Evolutionary conservation across 345 rosid genomes (phyloP), one percentile per base, ranked within the genome.

Genomic region (Populus ilicifolia): DNA sequence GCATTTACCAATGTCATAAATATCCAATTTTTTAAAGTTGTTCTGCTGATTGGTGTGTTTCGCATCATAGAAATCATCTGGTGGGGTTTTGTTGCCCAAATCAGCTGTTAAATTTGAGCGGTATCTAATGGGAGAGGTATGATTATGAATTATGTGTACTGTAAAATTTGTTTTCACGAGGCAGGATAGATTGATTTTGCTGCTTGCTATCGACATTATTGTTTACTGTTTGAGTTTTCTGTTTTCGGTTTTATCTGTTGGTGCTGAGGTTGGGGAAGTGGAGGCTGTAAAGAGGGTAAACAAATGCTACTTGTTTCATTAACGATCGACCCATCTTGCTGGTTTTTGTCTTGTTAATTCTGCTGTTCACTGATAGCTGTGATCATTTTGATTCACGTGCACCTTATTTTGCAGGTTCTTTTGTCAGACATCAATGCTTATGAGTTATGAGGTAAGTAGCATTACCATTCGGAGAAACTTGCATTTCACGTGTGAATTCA

Each of bases 101-200:
- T 87, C 98, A 69, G 98, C 99, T 41, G 97, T 95, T 16, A 95
- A 90, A 69, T 95, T 92, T 71, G 97, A 95, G 88, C 85, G 94
- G 9, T 93, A 90, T 76, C 85, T 93, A 14, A 86, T 89, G 81
- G 96, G 98, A 7, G 97, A 93, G 94, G 99, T 96, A 82, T 56
- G 63, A 56, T 27, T 96, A 82, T 56, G 63, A 56, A 56, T 56
- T 8, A 56, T 56, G 63, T 10, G 23, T 23, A 9, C n/a, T n/a
- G 13, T 25, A 4, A 11, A 56, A 21, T 56, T 33, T 71, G 64
- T 13, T 14, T n/a, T 29, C 21, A 30, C 5, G 6, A 50, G 59
- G 46, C 21, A 27, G 23, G 2, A 27, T 33, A 33, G 18, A 41
- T 10, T 30, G 2, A 29, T 36, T 46, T 17, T 23, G n/a, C 13